Base-by-base conservation (phyloP, 345 rosid genomes). In the Sisymbrium irio region DNA sequence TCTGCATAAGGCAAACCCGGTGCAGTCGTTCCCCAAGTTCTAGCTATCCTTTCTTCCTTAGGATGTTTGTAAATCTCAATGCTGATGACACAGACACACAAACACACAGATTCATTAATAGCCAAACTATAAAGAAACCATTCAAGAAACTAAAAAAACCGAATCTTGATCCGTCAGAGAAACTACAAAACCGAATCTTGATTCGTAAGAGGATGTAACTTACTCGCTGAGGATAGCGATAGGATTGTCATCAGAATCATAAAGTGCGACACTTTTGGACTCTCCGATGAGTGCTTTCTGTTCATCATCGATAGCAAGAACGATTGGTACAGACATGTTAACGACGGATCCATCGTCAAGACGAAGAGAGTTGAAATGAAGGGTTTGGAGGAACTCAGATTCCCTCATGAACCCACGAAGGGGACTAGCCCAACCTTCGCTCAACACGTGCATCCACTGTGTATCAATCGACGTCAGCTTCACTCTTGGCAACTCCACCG, bases 301-400 rank as follows among this genome's bases (percentile, higher is more conserved):
- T 39, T 69, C 75, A 57, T 94, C 98, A 45, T 88, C 93, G 57
- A 89, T 83, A 1, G 90, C 90, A 46, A 91, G 85, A 28, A 91
- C 97, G 77, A 94, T 91, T 33, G 96, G 98, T 22, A 91, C 92
- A 45, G 97, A 94, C 98, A 94, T 91, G 75, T 94, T 94, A 18
- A 88, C 97, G 69, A 87, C 84, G 68, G 97, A 83, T 50, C 97
- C 97, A 75, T 89, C 89, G 7, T 84, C 88, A 10, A 87, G 82
- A 65, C 89, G 94, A 77, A 94, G 86, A 67, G 83, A 78, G 82
- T 91, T 91, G 81, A 89, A 94, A 85, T 91, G 97, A 91, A 94
- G 98, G 36, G 97, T 88, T 91, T 94, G 98, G 87, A 94, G 97
- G 95, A 94, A 91, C 97, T 94, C 93, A 84, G 96, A 82, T 84